Conservation (phyloP, 768 basidiomycete species). For the Mycena maculata region DNA sequence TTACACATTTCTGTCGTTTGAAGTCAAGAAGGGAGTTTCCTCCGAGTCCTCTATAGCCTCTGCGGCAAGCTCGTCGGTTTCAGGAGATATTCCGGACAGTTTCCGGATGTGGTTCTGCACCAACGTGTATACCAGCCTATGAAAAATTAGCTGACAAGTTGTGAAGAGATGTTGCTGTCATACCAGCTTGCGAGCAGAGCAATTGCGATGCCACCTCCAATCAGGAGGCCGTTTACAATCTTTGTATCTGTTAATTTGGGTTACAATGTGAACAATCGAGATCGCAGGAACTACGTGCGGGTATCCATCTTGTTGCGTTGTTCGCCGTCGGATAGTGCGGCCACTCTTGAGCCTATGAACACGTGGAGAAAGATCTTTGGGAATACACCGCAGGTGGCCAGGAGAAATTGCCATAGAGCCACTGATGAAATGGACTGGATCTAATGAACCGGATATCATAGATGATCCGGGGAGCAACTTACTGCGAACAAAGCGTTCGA, state of each 20-base stretch:
- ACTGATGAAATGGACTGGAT: constrained; percentile 79
- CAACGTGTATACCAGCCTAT: constrained; percentile 73
- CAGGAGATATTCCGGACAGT: constrained; percentile 59
- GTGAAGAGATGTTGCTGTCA: constrained; percentile 38
- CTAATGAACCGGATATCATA: constrained; percentile 8
- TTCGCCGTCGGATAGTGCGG: constrained; percentile 79
- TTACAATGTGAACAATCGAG: constrained; percentile 17
- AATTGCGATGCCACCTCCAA: constrained; percentile 69
- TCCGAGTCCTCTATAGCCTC: constrained; percentile 72
- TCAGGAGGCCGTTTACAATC: constrained; percentile 69
- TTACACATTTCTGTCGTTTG: constrained; percentile 25
- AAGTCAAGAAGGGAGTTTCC: constrained; percentile 65
- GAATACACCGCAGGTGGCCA: constrained; percentile 76
- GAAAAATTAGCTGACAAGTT: constrained; percentile 27
- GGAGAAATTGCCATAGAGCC: constrained; percentile 76
- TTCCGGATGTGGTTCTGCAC: constrained; percentile 71
- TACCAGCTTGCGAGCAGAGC: constrained; percentile 76
- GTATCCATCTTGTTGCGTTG: constrained; percentile 81
- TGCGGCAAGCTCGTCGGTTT: constrained; percentile 65
- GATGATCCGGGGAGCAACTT: constrained; percentile 5
- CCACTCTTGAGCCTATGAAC: constrained; percentile 83
- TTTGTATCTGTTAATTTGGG: constrained; percentile 61
- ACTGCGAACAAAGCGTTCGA: constrained; percentile 85
- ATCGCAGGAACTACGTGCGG: constrained; percentile 54
- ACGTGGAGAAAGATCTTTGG: constrained; percentile 80